A percentile compares a stretch with the other conserved stretches of the same genome.
phyloP scores from a whole-genome alignment of 768 basidiomycete genomes.

The Podaxis sp. region DNA sequence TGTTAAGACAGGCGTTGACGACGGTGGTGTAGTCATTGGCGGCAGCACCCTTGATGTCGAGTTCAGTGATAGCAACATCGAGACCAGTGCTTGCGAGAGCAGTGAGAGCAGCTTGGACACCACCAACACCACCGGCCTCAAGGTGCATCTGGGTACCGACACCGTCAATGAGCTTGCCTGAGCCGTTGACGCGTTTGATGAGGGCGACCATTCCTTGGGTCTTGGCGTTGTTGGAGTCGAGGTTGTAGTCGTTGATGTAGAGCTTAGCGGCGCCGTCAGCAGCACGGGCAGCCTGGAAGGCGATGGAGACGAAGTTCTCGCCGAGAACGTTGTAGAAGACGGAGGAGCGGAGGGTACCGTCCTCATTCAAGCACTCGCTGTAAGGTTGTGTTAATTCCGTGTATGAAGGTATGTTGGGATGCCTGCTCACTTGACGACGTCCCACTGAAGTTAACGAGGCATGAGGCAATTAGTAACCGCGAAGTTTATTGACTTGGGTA shows the following conservation, averaged over 20 bases:
- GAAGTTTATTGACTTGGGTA: not conserved
- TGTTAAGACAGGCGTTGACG: constrained; percentile 43
- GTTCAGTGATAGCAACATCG: constrained; percentile 51
- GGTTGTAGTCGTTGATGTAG: constrained; percentile 49
- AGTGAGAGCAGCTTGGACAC: constrained; percentile 41
- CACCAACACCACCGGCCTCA: constrained; percentile 37
- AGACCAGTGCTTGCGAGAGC: constrained; percentile 40
- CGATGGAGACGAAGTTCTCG: constrained; percentile 41
- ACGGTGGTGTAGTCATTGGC: constrained; percentile 46
- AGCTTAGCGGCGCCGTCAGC: constrained; percentile 40
- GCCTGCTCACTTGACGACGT: constrained; percentile 23
- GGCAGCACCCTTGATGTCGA: constrained; percentile 38
- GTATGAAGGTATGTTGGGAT: not conserved
- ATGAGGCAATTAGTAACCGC: not conserved
- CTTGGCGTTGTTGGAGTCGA: constrained; percentile 51
- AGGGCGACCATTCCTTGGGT: constrained; percentile 39
- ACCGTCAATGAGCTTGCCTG: constrained; percentile 41
- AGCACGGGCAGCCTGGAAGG: constrained; percentile 42
- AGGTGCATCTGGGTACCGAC: constrained; percentile 50
- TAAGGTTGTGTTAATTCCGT: constrained; percentile 5
- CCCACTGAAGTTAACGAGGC: not conserved
- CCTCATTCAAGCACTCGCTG: constrained; percentile 43
- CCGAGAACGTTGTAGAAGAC: constrained; percentile 44
- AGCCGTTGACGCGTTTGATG: constrained; percentile 40
- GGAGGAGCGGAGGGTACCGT: constrained; percentile 36